These are phyloP conservation scores for Heterobasidion parviporum DNA, from an alignment of 1,284 basidiomycete genomes.

Conservation along the genomic window DNA sequence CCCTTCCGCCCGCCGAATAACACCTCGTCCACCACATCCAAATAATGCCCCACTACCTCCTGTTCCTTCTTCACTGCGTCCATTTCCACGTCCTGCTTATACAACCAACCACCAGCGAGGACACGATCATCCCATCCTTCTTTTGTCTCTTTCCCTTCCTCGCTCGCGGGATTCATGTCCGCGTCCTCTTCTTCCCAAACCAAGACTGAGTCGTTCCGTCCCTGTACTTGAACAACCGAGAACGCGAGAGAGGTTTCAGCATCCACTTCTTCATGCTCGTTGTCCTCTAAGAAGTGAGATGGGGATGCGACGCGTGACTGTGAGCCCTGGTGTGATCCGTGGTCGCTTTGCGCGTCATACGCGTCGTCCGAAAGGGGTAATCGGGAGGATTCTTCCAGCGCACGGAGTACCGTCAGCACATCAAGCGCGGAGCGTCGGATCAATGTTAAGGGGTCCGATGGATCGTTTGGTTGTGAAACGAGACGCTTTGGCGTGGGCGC, in stretches of 20 bases:
- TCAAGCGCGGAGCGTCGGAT: slow-evolving; percentile 71
- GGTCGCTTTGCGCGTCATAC: slow-evolving; percentile 69
- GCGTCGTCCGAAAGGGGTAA: slow-evolving; percentile 64
- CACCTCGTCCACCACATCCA: slow-evolving; percentile 67
- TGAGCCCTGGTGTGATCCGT: slow-evolving; percentile 29
- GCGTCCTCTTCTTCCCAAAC: slow-evolving; percentile 75
- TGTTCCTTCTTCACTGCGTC: slow-evolving; percentile 50
- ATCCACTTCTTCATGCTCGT: slow-evolving; percentile 30
- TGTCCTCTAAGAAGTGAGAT: slow-evolving; percentile 29
- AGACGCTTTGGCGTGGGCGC: slow-evolving; percentile 27
- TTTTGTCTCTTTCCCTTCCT: slow-evolving; percentile 44
- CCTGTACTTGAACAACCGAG: slow-evolving; percentile 61
- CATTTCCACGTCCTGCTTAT: slow-evolving; percentile 54
- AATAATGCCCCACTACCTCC: slow-evolving; percentile 46
- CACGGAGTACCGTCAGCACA: slow-evolving; percentile 64
- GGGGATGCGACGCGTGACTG: slow-evolving; percentile 39
- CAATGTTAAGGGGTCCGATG: slow-evolving; percentile 50
- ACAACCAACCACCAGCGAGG: slow-evolving; percentile 72
- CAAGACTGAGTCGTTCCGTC: slow-evolving; percentile 53
- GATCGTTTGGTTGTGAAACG: slow-evolving; percentile 25
- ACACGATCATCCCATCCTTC: slow-evolving; percentile 75
- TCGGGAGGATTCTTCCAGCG: slow-evolving; percentile 58
- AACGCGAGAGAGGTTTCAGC: slow-evolving; percentile 53
- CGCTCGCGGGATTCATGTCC: slow-evolving; percentile 29
- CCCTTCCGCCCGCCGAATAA: slow-evolving; percentile 54